Base-by-base conservation (phyloP, 768 basidiomycete species). In the Phylloporus arenicola region DNA sequence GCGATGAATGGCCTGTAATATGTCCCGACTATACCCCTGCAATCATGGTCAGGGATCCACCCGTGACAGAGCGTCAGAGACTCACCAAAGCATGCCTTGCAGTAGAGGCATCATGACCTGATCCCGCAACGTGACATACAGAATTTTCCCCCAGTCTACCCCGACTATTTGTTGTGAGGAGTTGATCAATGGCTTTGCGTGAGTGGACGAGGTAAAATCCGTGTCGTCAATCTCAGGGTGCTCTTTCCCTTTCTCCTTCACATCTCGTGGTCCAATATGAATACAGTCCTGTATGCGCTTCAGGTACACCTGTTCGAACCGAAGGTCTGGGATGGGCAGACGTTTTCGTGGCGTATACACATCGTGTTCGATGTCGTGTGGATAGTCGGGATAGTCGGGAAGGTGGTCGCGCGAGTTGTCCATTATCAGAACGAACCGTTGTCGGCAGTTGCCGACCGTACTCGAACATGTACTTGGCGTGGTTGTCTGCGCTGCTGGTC, bases 291-390 rank as follows among this genome's bases (percentile, higher is more conserved):
- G 72, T 53, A 88, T 74, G 55, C 81, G 84, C 54, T 74, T 76
- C 50, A 87, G 53, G 64, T 86, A 90, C 45, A 79, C 82, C 50
- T 80, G 76, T 61, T 89, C 87, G 70, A 87, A 88, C 24, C 87
- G 84, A 33, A 88, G 69, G 62, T 90, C 87, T 24, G 86, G 86
- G 46, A 88, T 81, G 22, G 81, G 79, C n/a, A 82, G 63, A 45
- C 69, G 75, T 13, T 61, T 64, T n/a, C 67, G 68, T 27, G 63
- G 59, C 1, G 57, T 35, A 22, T 48, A 24, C 33, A 39, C 56
- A 24, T 57, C 56, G 25, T 59, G 45, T 4, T 54, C 50, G 45
- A 50, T n/a, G 40, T 63, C 37, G 22, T 43, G 51, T 27, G 48
- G 45, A 39, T 43, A 42, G 11, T 49, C 35, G 31, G 57, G 65